phyloP scores from a whole-genome alignment of 257 asterid genomes.

The Orobanche coerulescens region DNA sequence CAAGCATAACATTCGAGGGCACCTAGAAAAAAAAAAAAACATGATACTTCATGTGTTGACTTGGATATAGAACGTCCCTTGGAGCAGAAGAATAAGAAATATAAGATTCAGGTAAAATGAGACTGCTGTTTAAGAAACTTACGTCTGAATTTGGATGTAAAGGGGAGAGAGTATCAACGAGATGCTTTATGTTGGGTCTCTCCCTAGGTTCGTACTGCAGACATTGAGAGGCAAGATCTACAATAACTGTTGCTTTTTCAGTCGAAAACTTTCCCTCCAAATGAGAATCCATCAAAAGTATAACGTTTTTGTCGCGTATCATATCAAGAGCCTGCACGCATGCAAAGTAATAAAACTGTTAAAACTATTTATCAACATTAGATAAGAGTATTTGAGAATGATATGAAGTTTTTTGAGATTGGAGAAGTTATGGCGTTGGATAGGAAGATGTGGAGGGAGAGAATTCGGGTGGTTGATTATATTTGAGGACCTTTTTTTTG shows the following conservation, averaged over 20 bases:
- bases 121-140: conserved; percentile 26
- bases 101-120: no score
- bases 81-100: no score
- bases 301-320: conserved; percentile 81
- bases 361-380: no score
- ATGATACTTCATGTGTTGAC: not conserved
- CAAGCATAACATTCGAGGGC: conserved; percentile 47
- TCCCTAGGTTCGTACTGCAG: conserved; percentile 82
- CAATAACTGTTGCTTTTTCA: conserved; percentile 77
- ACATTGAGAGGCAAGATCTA: conserved; percentile 82
- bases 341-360: not conserved
- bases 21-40: conserved; percentile 31
- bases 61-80: no score
- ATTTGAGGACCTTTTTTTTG: no score
- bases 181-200: conserved; percentile 69
- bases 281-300: conserved; percentile 85
- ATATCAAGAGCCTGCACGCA: conserved; percentile 74
- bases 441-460: no score
- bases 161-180: conserved; percentile 62
- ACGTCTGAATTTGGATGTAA: conserved; percentile 74
- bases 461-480: no score
- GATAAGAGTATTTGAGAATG: no score
- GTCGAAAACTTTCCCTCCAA: conserved; percentile 80
- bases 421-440: no score
- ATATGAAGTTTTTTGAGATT: no score